Evolutionary conservation across 1,284 basidiomycete genomes (phyloP).

Genomic region (Sporisorium graminicola): DNA sequence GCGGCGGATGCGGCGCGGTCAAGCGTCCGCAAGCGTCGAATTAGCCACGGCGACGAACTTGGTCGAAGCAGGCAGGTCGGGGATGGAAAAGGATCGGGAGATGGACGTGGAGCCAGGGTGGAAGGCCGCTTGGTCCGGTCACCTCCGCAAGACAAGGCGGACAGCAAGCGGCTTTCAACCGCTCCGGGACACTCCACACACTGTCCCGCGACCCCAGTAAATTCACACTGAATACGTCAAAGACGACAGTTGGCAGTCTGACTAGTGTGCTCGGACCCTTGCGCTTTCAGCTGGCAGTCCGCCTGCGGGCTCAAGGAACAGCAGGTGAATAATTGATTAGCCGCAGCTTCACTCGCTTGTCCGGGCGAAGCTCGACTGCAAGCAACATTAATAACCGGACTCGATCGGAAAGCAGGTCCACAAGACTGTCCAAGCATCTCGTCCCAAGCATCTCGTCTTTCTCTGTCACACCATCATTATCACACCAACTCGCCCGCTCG

Average conservation of each 20-base stretch:
- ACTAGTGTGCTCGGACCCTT: slow-evolving; percentile 28
- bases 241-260: too few species aligned
- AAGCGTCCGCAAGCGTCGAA: not conserved
- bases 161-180: slow-evolving; percentile 41
- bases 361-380: not conserved
- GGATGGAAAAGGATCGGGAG: slow-evolving; percentile 3
- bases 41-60: not conserved
- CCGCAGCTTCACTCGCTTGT: too few species aligned
- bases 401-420: slow-evolving; percentile 10
- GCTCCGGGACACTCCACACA: slow-evolving; percentile 34
- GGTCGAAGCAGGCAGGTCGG: not conserved
- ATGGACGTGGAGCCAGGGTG: slow-evolving; percentile 20
- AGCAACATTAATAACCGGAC: slow-evolving; percentile 16
- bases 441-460: not conserved
- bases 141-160: slow-evolving; percentile 13
- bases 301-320: slow-evolving; percentile 4
- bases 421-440: not conserved
- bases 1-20: not conserved
- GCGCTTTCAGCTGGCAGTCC: slow-evolving; percentile 5
- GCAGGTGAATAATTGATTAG: not conserved
- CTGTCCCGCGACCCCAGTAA: slow-evolving; percentile 1
- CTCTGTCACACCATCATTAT: slow-evolving; percentile 4
- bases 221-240: slow-evolving; percentile 10
- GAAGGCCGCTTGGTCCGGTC: slow-evolving; percentile 33
- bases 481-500: not conserved